These are phyloP conservation scores for Euphorbia pulcherrima DNA, from an alignment of 345 rosid species.

Conservation along the genomic window DNA sequence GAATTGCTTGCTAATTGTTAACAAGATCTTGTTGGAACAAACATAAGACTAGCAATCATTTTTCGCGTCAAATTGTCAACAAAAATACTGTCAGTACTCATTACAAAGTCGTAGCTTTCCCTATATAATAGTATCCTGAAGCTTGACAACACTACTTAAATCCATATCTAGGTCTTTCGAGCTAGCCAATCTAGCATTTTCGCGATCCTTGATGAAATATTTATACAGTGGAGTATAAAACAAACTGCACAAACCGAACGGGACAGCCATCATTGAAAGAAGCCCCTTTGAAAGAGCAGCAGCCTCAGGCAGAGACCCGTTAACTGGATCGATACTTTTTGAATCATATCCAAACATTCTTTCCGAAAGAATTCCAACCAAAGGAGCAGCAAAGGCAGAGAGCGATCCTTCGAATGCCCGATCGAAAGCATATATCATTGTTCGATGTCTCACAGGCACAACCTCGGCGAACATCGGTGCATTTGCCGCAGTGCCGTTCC, in stretches of 20 bases:
- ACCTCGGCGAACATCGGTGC: constrained; percentile 96
- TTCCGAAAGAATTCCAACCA: constrained; percentile 94
- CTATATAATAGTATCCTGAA: background rate
- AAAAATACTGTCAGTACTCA: background rate
- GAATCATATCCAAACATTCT: constrained; percentile 73
- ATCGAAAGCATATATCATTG: constrained; percentile 92
- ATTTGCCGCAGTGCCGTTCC: constrained; percentile 83
- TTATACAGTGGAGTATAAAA: constrained; percentile 79
- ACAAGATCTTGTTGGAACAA: no score
- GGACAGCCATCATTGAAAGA: constrained; percentile 83
- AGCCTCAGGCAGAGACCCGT: constrained; percentile 66
- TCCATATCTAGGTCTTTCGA: constrained; percentile 61
- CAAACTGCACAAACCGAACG: constrained; percentile 79
- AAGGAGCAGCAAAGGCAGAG: constrained; percentile 89
- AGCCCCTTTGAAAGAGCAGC: constrained; percentile 78
- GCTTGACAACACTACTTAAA: constrained; percentile 12
- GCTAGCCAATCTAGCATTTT: constrained; percentile 43
- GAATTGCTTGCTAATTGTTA: no score
- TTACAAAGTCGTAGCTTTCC: background rate
- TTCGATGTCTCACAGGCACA: constrained; percentile 78
- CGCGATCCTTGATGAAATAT: constrained; percentile 61
- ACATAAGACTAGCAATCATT: no score
- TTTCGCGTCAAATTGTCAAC: background rate
- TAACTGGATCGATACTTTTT: constrained; percentile 55
- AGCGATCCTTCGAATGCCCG: constrained; percentile 89